Percentiles rank a stretch among this genome's conserved stretches.
phyloP scores from a whole-genome alignment of 2,329 filamentous ascomycete species.

The Aspergillus melleus region DNA sequence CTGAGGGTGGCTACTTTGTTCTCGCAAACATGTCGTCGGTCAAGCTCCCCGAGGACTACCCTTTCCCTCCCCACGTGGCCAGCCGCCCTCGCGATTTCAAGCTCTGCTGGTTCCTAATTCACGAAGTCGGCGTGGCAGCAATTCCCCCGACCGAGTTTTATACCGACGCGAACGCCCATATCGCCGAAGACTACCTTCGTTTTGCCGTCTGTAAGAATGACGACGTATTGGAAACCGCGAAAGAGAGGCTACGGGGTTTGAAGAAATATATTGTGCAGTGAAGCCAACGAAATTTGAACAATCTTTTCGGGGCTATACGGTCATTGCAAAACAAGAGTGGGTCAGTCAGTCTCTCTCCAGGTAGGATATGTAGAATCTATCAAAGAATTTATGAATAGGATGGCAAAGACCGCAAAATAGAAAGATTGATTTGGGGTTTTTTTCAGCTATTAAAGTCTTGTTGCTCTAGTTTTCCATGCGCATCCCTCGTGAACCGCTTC shows the following conservation, averaged over 20 bases:
- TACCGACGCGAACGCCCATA: constrained; percentile 75
- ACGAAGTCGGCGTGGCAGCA: constrained; percentile 90
- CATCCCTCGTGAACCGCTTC: background rate
- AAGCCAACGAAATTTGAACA: constrained; percentile 9
- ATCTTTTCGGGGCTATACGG: constrained; percentile 3
- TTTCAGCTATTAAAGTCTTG: background rate
- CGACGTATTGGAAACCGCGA: constrained; percentile 75
- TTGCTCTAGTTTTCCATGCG: background rate
- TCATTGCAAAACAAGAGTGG: background rate
- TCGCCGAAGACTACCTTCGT: constrained; percentile 89
- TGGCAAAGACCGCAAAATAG: background rate
- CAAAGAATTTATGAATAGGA: background rate
- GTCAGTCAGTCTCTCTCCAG: background rate
- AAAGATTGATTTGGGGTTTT: background rate
- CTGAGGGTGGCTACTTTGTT: constrained; percentile 96
- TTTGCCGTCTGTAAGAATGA: constrained; percentile 98
- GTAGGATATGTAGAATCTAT: background rate
- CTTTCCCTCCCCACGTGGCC: constrained; percentile 86
- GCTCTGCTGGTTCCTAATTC: constrained; percentile 94
- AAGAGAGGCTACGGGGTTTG: constrained; percentile 70
- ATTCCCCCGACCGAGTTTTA: constrained; percentile 98
- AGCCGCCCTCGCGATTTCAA: constrained; percentile 88
- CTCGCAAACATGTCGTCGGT: constrained; percentile 91
- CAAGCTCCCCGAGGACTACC: constrained; percentile 76
- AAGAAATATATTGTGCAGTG: constrained; percentile 64